phyloP scores from a whole-genome alignment of 1,284 basidiomycete genomes.

The Trametes sp. region DNA sequence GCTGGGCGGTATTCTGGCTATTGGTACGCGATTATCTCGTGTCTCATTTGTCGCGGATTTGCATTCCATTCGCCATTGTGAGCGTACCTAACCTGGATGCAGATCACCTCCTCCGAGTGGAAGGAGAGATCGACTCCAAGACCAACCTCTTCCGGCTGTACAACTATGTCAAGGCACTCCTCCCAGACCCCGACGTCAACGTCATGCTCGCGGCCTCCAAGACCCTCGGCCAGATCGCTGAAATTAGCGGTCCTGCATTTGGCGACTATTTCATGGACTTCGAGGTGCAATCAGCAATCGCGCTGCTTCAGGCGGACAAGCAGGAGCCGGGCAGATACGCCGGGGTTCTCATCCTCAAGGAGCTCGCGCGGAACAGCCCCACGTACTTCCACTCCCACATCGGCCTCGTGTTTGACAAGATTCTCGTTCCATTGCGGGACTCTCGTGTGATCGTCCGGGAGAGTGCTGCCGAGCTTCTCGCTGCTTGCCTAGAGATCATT shows the following conservation, averaged over 20 bases:
- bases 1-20: conserved; percentile 84
- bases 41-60: conserved; percentile 7
- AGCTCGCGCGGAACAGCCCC: conserved; percentile 87
- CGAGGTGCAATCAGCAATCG: conserved; percentile 84
- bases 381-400: conserved; percentile 90
- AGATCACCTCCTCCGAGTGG: conserved; percentile 78
- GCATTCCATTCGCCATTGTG: no score
- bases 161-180: conserved; percentile 89
- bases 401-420: conserved; percentile 87
- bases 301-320: conserved; percentile 78
- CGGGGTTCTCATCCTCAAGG: conserved; percentile 89
- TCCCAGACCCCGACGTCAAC: conserved; percentile 85
- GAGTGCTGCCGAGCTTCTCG: conserved; percentile 89
- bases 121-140: conserved; percentile 78
- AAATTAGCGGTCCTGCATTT: conserved; percentile 81
- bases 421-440: conserved; percentile 89
- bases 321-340: conserved; percentile 83
- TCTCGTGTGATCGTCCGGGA: conserved; percentile 87
- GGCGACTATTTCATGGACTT: conserved; percentile 89
- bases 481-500: conserved; percentile 89
- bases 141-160: conserved; percentile 86
- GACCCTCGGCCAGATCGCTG: conserved; percentile 83
- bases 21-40: conserved; percentile 67
- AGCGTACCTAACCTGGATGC: conserved; percentile 10
- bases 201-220: conserved; percentile 92